phyloP scores from a whole-genome alignment of 106 monocot species.

The Amphibolis antarctica region DNA sequence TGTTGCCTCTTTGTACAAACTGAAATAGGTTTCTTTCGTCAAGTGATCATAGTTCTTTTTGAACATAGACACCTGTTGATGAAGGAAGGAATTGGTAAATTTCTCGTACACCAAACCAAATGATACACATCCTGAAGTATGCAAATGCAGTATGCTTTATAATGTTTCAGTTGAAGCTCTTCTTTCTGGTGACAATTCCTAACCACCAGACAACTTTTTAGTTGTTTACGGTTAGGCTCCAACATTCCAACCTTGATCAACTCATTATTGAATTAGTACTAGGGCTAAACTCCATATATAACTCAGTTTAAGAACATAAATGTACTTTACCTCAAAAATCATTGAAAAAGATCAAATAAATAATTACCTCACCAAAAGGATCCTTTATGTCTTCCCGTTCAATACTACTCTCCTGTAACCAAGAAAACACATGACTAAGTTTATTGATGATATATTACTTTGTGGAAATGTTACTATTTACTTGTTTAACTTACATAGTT shows the following conservation, averaged over 20 bases:
- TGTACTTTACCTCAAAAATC: neutral
- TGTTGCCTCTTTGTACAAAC: slow-evolving; percentile 90
- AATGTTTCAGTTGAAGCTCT: too few species aligned
- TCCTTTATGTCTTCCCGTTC: slow-evolving; percentile 92
- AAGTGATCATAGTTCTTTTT: slow-evolving; percentile 98
- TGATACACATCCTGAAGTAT: too few species aligned
- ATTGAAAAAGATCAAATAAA: neutral
- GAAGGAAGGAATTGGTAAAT: neutral
- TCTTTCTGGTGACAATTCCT: too few species aligned
- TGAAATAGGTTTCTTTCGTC: slow-evolving; percentile 85
- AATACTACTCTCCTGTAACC: slow-evolving; percentile 81
- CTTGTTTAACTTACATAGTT: slow-evolving; percentile 67
- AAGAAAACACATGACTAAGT: slow-evolving; percentile 3
- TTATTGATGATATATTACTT: neutral
- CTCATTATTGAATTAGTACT: too few species aligned
- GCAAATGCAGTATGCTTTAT: too few species aligned
- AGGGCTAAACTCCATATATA: too few species aligned
- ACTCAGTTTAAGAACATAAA: neutral
- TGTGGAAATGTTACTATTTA: neutral
- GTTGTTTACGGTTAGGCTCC: too few species aligned
- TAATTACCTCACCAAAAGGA: slow-evolving; percentile 83
- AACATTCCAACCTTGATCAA: too few species aligned
- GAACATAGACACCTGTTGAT: slow-evolving; percentile 83
- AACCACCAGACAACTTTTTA: too few species aligned
- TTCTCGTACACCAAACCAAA: neutral